A percentile compares a stretch with the other conserved stretches of the same genome.
phyloP scores from a whole-genome alignment of 2,329 filamentous ascomycete genomes.

The Verticillium zaregamsianum region DNA sequence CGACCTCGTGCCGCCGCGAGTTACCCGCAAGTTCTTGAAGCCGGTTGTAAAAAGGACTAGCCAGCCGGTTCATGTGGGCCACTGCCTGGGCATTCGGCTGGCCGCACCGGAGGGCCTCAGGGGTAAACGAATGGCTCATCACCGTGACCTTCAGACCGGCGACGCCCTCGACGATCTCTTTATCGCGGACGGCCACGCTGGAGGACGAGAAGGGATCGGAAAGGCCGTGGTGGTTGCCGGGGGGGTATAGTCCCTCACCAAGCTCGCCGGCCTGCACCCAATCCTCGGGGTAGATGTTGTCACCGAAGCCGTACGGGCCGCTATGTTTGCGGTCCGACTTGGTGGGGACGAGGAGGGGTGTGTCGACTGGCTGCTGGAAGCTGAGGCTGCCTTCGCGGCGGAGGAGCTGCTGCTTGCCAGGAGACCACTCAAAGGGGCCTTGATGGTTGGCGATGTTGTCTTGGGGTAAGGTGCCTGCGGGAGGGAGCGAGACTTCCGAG shows the following conservation, averaged over 20 bases:
- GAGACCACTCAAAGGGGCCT: background rate
- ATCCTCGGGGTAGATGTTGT: background rate
- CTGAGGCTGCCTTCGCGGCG: background rate
- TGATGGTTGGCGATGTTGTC: background rate
- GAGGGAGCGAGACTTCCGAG: background rate
- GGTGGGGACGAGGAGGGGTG: background rate
- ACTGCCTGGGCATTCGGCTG: background rate
- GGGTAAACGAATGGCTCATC: background rate
- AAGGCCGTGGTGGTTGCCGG: background rate
- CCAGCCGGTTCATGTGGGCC: background rate
- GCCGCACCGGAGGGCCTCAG: background rate
- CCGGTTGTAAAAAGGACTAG: background rate
- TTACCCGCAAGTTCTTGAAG: background rate
- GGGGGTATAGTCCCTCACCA: slow-evolving; percentile 1
- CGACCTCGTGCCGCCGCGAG: background rate
- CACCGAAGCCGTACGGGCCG: background rate
- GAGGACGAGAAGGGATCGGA: background rate
- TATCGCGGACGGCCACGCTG: background rate
- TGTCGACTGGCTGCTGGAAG: background rate
- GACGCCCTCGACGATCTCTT: background rate
- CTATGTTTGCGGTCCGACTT: background rate
- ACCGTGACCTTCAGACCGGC: background rate
- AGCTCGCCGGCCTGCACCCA: background rate
- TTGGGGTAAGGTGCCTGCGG: background rate
- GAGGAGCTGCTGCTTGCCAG: background rate